Evolutionary conservation across 2,329 filamentous ascomycete genomes (phyloP).

Genomic region (Arthrobotrys megalospora): DNA sequence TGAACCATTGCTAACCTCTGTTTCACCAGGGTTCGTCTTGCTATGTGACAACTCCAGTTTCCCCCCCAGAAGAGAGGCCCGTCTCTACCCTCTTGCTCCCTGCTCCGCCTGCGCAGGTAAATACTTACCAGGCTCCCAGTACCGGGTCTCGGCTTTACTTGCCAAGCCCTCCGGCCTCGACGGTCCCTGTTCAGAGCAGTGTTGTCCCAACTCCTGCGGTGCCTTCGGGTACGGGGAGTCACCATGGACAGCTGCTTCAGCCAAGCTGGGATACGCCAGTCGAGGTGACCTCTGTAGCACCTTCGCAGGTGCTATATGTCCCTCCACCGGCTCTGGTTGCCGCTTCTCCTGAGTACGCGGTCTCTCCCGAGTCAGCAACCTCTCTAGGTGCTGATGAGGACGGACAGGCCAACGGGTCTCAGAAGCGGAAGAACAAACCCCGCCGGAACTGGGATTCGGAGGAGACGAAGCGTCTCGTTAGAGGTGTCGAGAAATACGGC

Average conservation of each 20-base stretch:
- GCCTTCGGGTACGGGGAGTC: not conserved
- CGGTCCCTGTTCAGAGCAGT: not conserved
- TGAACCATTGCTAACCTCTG: not conserved
- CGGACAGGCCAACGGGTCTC: not conserved
- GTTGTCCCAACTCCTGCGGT: not conserved
- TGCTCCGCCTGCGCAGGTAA: constrained; percentile 9
- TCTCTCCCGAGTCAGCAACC: constrained; percentile 32
- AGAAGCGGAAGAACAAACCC: constrained; percentile 52
- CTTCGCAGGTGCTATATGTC: not conserved
- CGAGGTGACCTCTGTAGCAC: constrained; percentile 10
- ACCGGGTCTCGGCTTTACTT: constrained; percentile 10
- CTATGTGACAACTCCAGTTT: not conserved
- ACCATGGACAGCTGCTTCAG: constrained; percentile 2
- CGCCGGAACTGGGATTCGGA: constrained; percentile 44
- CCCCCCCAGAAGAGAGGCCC: not conserved
- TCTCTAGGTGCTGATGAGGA: constrained; percentile 16
- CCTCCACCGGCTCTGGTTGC: not conserved
- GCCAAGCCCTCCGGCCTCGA: constrained; percentile 19
- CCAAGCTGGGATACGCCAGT: not conserved
- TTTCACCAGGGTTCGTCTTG: not conserved
- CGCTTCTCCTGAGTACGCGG: not conserved
- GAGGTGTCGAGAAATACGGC: constrained; percentile 44
- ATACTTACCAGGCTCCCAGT: not conserved
- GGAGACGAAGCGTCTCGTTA: constrained; percentile 40
- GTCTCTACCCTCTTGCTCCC: constrained; percentile 10